Evolutionary conservation across 192 early-diverging fungal genomes (phyloP), one percentile per base, ranked within the genome.

Genomic region (Mortierella alpina): DNA sequence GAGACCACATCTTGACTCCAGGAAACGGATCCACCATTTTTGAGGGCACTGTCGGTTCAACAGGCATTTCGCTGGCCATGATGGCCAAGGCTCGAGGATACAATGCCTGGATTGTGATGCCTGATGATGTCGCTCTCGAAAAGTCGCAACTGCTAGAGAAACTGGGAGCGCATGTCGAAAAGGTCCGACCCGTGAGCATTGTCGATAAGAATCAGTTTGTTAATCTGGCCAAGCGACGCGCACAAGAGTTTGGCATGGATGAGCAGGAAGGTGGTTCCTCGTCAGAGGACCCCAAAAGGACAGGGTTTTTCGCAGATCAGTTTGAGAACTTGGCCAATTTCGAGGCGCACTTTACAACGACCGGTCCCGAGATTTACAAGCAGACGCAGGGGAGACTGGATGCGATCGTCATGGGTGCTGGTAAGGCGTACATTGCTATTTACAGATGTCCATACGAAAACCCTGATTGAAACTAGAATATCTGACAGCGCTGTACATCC

Each of bases 11-110:
- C 12, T 87, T 99, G 47, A 73, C 62, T 2, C 96, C 96, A 48
- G 86, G 93, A 62, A 90, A 87, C 14, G 91, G 90, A 40, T 91
- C 88, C 45, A 92, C 92, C 12, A 91, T 99, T 23, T 96, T 96
- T 79, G 98, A 99, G 68, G 97, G 97, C 41, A 99, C 98, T 0
- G 95, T 96, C 12, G 98, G 98, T 7, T 95, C 93, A 3, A 99
- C 98, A 2, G 98, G 98, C 5, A 97, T 99, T 44, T 95, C 96
- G 5, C 86, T 99, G 45, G 97, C 98, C 5, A 92, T 94, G 84
- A 92, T 98, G 49, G 91, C 94, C 15, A 88, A 91, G 15, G 97
- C 97, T 1, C 91, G 90, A 45, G 97, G 98, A 12, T 98, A 99
- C 81, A 84, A 87, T 53, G 95, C 94, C 76, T 95, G 96, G 83